Base-by-base conservation (phyloP, 768 basidiomycete genomes). In the Russula earlei region DNA sequence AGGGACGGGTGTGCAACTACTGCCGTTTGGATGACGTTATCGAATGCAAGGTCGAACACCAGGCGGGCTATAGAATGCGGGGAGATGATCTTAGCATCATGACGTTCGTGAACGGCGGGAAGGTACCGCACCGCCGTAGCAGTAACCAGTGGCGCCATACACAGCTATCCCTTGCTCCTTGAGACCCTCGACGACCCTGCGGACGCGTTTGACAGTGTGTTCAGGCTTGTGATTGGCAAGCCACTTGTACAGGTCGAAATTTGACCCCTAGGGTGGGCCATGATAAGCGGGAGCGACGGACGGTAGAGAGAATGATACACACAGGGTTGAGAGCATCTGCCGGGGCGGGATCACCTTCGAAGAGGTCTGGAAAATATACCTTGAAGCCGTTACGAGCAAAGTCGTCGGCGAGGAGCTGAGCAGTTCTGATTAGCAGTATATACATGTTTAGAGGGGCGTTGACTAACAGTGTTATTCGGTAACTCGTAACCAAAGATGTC, bases 1-100 rank as follows among this genome's bases (percentile, higher is more conserved):
- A 71, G 63, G 3, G 78, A 77, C 0, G 79, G 81, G 63, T 82
- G 81, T 1, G 74, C 52, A 40, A 75, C 66, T 19, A 70, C 72
- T 2, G 68, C 70, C 40, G 71, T 76, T n/a, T 73, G 62, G 61
- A 73, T 67, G 24, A 64, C 36, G 51, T 70, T 66, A 34, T 75
- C 73, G 51, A 74, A 70, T 0, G 79, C 75, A 44, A 79, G 70
- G 56, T 77, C 54, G 36, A 60, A 48, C 19, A 52, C 44, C 3
- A 61, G 41, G 45, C 55, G 55, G 10, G 40, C 62, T 62, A n/a
- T 20, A 24, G 6, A n/a, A 11, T 45, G 11, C 29, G 29, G n/a
- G 11, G 10, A 9, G 20, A 19, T 11, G 2, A 20, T 9, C 20
- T 41, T 24, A 49, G 42, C 22, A 10, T 34, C n/a, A n/a, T n/a